Evolutionary conservation across 345 rosid genomes (phyloP).

Genomic region (Corchorus olitorius): DNA sequence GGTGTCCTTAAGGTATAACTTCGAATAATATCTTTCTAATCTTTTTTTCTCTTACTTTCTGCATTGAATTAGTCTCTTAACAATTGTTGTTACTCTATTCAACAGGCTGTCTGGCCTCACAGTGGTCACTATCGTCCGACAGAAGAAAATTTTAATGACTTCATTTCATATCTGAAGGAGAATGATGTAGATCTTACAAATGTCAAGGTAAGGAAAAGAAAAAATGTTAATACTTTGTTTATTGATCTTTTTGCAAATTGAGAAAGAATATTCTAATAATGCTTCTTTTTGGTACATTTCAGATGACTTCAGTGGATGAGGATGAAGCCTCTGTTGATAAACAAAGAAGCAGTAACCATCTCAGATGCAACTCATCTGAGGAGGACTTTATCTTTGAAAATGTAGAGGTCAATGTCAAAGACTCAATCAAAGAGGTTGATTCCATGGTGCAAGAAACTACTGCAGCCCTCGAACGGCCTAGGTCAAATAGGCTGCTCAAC

Average conservation of each 20-base stretch:
- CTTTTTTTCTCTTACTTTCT: not conserved
- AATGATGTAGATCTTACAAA: constrained; percentile 75
- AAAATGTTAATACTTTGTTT: not conserved
- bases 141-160: constrained; percentile 74
- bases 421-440: constrained; percentile 29
- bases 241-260: not conserved
- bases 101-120: constrained; percentile 95
- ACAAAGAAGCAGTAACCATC: constrained; percentile 52
- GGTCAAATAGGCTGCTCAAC: constrained; percentile 20
- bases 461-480: constrained; percentile 23
- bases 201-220: constrained; percentile 57
- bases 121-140: constrained; percentile 98
- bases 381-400: constrained; percentile 43
- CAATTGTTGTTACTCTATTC: constrained; percentile 7
- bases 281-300: constrained; percentile 22
- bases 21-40: not conserved
- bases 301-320: constrained; percentile 74
- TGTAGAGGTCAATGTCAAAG: constrained; percentile 33
- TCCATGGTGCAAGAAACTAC: constrained; percentile 34
- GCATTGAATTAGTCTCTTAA: constrained; percentile 15
- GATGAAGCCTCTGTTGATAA: constrained; percentile 38
- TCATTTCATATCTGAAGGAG: constrained; percentile 65
- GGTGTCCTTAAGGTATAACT: constrained; percentile 59
- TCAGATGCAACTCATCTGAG: constrained; percentile 63
- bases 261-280: constrained; percentile 20